Conservation (phyloP, 2,329 filamentous ascomycete genomes). For the Laburnicola sp. region DNA sequence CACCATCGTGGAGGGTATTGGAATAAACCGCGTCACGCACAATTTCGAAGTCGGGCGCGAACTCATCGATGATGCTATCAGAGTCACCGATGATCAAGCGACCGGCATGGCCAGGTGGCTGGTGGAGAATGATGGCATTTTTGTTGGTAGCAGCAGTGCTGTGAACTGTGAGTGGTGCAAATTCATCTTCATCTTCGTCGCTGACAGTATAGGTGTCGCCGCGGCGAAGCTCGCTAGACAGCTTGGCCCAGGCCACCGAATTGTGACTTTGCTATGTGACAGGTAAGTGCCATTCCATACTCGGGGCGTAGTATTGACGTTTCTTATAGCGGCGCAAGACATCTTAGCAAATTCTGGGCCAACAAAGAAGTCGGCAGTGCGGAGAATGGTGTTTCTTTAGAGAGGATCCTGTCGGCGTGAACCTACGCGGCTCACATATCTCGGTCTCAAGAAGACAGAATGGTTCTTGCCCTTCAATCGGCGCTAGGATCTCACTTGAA, state of each 20-base stretch:
- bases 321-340: conserved; percentile 63
- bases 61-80: conserved; percentile 85
- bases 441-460: neutral
- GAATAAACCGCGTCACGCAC: conserved; percentile 88
- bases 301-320: conserved; percentile 12
- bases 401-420: conserved; percentile 57
- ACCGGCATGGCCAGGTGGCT: conserved; percentile 94
- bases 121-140: conserved; percentile 93
- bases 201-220: conserved; percentile 58
- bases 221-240: conserved; percentile 69
- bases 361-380: conserved; percentile 63
- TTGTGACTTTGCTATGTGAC: conserved; percentile 86
- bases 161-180: conserved; percentile 72
- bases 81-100: conserved; percentile 86
- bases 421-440: neutral
- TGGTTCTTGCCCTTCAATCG: neutral
- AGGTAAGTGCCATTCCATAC: conserved; percentile 29
- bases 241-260: conserved; percentile 62
- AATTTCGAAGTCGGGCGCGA: conserved; percentile 90
- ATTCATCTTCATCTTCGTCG: conserved; percentile 1
- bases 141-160: conserved; percentile 91
- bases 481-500: neutral
- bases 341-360: conserved; percentile 85
- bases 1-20: conserved; percentile 93
- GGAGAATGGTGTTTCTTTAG: conserved; percentile 55